A percentile compares a stretch with the other conserved stretches of the same genome.
Conservation (phyloP, 2,329 filamentous ascomycete species). For the Fusarium praegraminearum region DNA sequence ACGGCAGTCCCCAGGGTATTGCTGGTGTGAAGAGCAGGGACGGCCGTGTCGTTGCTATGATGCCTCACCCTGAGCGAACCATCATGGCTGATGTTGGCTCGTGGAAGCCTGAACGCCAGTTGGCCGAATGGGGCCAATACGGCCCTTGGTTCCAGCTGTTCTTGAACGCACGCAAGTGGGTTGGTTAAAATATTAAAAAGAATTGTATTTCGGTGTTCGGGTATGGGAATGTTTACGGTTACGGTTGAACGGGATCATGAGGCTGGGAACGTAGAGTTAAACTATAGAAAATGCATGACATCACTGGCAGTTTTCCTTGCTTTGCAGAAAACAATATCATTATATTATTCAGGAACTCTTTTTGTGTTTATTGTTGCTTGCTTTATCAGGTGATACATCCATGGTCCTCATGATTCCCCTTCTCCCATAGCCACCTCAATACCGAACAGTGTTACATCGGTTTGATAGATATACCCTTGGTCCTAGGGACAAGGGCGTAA, state of each 20-base stretch:
- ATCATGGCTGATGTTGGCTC: slow-evolving; percentile 83
- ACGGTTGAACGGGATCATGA: slow-evolving; percentile 15
- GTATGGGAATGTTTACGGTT: slow-evolving; percentile 22
- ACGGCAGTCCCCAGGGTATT: slow-evolving; percentile 84
- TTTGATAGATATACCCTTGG: neutral
- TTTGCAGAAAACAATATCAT: neutral
- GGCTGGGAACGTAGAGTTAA: slow-evolving; percentile 14
- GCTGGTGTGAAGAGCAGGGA: slow-evolving; percentile 82
- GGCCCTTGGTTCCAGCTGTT: slow-evolving; percentile 90
- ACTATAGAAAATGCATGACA: slow-evolving; percentile 19
- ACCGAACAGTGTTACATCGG: neutral
- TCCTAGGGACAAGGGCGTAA: neutral
- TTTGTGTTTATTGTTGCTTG: neutral
- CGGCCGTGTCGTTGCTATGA: slow-evolving; percentile 86
- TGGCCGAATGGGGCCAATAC: slow-evolving; percentile 80
- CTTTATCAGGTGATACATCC: neutral
- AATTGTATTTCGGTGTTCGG: slow-evolving; percentile 35
- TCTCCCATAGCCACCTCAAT: neutral
- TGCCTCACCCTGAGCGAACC: slow-evolving; percentile 95
- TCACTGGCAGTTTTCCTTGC: neutral
- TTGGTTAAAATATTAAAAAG: slow-evolving; percentile 63
- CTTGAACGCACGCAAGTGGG: slow-evolving; percentile 88
- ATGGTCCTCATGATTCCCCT: neutral
- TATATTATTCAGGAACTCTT: neutral
- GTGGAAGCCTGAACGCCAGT: slow-evolving; percentile 71